Conservation (phyloP, 2,329 filamentous ascomycete genomes). For the Seiridium cupressi region DNA sequence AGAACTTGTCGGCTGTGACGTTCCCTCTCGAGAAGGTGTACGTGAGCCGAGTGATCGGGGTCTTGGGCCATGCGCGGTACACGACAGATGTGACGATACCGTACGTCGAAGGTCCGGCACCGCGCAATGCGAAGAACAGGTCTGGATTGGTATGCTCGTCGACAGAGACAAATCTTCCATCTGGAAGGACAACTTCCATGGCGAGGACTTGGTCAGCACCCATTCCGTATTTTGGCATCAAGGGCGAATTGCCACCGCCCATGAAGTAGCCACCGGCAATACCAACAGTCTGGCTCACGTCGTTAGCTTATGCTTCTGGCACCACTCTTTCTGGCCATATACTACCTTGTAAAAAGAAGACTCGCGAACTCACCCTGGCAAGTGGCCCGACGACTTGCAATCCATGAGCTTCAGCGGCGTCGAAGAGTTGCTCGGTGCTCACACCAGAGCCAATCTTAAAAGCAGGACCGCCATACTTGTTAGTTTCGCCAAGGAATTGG, state of each 20-base stretch:
- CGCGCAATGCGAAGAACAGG: background rate
- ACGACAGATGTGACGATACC: background rate
- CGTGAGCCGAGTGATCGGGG: background rate
- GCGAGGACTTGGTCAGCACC: background rate
- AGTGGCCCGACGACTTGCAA: background rate
- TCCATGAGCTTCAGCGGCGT: slow-evolving; percentile 30
- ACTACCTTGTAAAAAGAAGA: background rate
- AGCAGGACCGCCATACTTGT: slow-evolving; percentile 35
- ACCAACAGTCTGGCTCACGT: background rate
- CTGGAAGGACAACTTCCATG: background rate
- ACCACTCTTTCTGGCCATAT: background rate
- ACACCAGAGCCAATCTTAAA: slow-evolving; percentile 55
- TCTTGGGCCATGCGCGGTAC: background rate
- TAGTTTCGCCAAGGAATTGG: slow-evolving; percentile 16
- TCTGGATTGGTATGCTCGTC: background rate
- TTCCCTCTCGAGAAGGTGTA: background rate
- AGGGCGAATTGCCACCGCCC: background rate
- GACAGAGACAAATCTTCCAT: background rate
- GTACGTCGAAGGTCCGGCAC: background rate
- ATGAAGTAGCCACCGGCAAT: background rate
- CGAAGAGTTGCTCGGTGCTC: slow-evolving; percentile 49
- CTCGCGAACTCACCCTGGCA: background rate
- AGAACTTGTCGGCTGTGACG: background rate
- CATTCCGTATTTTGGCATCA: background rate
- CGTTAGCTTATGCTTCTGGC: background rate